Conservation (phyloP, 2,329 filamentous ascomycete species). For the Tolypocladium ovalisporum region DNA sequence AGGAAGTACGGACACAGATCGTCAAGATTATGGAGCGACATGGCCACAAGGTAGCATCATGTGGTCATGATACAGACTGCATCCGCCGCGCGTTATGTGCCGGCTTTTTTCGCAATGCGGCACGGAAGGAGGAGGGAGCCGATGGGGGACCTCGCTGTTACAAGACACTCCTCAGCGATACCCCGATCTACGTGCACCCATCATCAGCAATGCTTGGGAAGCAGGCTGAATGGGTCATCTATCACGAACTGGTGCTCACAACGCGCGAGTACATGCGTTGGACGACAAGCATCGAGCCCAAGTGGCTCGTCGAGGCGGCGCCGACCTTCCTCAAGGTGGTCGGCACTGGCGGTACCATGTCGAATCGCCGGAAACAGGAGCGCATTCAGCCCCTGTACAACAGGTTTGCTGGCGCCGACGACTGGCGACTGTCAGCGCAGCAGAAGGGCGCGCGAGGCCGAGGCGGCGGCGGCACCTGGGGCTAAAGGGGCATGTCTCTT, state of each 20-base stretch:
- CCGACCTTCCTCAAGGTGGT: constrained; percentile 99
- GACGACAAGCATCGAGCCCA: constrained; percentile 87
- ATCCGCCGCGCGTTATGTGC: constrained; percentile 83
- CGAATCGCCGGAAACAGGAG: constrained; percentile 80
- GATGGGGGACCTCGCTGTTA: constrained; percentile 39
- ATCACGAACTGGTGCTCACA: constrained; percentile 81
- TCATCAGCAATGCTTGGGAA: constrained; percentile 89
- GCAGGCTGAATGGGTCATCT: constrained; percentile 92
- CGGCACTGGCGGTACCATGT: constrained; percentile 31
- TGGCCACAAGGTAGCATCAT: constrained; percentile 69
- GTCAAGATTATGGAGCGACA: constrained; percentile 91
- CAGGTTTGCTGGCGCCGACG: constrained; percentile 82
- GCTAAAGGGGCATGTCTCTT: constrained; percentile 29
- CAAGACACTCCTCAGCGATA: constrained; percentile 93
- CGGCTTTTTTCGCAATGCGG: constrained; percentile 92
- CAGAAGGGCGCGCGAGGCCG: constrained; percentile 73
- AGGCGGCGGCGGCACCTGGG: constrained; percentile 88
- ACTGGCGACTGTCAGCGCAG: constrained; percentile 89
- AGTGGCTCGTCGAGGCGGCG: constrained; percentile 89
- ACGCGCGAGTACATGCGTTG: constrained; percentile 98
- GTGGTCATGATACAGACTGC: constrained; percentile 75
- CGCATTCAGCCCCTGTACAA: constrained; percentile 93
- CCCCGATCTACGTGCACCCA: constrained; percentile 90
- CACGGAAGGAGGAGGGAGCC: constrained; percentile 74
- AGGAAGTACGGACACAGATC: constrained; percentile 87